Conservation (phyloP, 202 grass and related monocot genomes). For the Schoenoplectus triqueter region DNA sequence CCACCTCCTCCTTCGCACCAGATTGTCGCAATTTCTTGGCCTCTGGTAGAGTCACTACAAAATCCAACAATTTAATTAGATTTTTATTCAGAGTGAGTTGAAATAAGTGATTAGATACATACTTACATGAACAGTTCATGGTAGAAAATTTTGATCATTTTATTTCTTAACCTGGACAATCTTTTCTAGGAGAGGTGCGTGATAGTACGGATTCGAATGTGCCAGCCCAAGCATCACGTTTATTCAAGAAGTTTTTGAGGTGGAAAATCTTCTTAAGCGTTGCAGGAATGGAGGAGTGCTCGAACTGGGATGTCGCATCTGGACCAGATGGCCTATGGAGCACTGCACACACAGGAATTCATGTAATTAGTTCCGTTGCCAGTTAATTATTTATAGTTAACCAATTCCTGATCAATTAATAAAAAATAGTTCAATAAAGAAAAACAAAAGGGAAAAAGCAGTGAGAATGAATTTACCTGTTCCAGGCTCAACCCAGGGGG, state of each 20-base stretch:
- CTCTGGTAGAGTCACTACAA: constrained; percentile 52
- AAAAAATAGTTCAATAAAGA: neutral
- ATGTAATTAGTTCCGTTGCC: neutral
- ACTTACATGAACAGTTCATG: neutral
- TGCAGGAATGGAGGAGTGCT: constrained; percentile 91
- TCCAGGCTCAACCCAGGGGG: constrained; percentile 76
- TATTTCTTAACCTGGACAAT: constrained; percentile 58
- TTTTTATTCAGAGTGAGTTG: neutral
- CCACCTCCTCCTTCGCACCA: constrained; percentile 43
- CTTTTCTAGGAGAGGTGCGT: constrained; percentile 58
- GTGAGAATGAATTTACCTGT: constrained; percentile 42
- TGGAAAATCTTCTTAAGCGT: constrained; percentile 88
- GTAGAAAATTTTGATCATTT: neutral
- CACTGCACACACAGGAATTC: constrained; percentile 36
- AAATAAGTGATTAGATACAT: neutral
- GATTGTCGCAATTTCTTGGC: constrained; percentile 52
- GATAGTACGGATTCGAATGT: constrained; percentile 74
- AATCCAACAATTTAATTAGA: neutral
- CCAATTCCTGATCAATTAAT: neutral
- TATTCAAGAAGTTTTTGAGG: constrained; percentile 64
- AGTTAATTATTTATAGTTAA: neutral
- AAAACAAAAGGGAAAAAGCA: neutral
- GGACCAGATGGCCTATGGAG: constrained; percentile 62
- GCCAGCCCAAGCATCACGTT: constrained; percentile 77
- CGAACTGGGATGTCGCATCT: constrained; percentile 59